Evolutionary conservation across 768 basidiomycete species (phyloP), one percentile per base, ranked within the genome.

Genomic region (Pisolithus albus): DNA sequence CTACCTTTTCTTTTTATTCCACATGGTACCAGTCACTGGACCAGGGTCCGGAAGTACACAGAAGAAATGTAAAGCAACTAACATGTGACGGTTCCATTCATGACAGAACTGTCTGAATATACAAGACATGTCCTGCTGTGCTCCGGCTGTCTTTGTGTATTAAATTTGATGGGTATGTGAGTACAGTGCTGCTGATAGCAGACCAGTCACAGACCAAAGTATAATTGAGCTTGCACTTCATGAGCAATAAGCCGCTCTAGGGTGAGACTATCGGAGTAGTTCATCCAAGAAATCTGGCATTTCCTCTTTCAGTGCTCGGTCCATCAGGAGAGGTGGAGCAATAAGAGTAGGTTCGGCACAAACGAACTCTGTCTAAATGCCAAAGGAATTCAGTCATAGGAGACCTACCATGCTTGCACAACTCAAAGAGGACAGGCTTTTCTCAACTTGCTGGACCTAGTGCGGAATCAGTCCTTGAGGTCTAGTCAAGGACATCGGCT

Each of bases 221-320:
- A 97, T n/a, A 86, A 77, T 61, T 96, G 94, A 16, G 75, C 76
- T 66, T 95, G 92, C 5, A 92, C 91, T 68, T 98, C 95, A 56
- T 83, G 82, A 47, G 95, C 95, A 7, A 94, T 98, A 52, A 97
- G 75, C 49, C 95, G 84, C 65, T 95, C 93, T 34, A 34, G 32
- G 10, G 13, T 34, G 5, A 7, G 5, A 19, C 70, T 63, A 77
- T 16, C 64, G 63, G 8, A 88, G 60, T 3, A 88, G 61, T 36
- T 86, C 84, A 52, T 88, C 86, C 26, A 23, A 23, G 21, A 23
- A 23, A 23, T 23, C 21, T 23, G 1, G 21, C 21, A 23, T 23
- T 23, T 23, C 75, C 34, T 67, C 46, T 62, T 74, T 70, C 50
- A 60, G 40, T 4, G 46, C 15, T 19, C 34, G 38, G 19, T 72